Evolutionary conservation across 2,329 filamentous ascomycete species (phyloP), one percentile per base, ranked within the genome.

Genomic region (Fusarium sp.): DNA sequence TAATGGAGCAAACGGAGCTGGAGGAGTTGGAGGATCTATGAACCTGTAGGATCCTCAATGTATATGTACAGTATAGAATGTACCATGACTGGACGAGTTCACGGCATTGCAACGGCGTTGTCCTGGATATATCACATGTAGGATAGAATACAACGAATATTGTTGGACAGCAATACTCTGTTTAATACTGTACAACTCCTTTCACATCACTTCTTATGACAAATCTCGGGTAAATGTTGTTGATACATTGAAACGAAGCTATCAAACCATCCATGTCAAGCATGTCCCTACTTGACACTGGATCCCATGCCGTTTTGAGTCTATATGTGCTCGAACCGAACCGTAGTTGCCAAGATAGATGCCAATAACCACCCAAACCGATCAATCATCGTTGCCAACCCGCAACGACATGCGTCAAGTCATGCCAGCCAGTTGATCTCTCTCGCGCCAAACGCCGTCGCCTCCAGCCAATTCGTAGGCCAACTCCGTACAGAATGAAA

Each of bases 381-480:
- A 48, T 62, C 57, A 71, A 43, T 62, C 52, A 71, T 74, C 67
- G 41, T 50, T 58, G 73, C 64, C 59, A 39, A 62, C 29, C 43
- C 61, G 66, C 61, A 64, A 68, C 52, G 73, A 76, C 64, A 66
- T 76, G 67, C 67, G 68, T 69, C 45, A 45, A 39, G 27, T 52
- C 43, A 62, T 52, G 50, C 35, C 56, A 60, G 48, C 29, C 50
- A 71, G 18, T 52, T 63, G 61, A 63, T 56, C 48, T 35, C 39
- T 20, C 41, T 45, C 64, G 50, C 73, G 64, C 73, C 73, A 58
- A 75, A 75, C 73, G 73, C 73, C 73, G 59, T 75, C 64, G 73
- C 73, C 73, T 68, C 56, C 66, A 58, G n/a, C 41, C 65, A 56
- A 64, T 69, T 76, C 48, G 61, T 74, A 66, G 70, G 61, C 64